These are phyloP conservation scores for Puya raimondii DNA, from an alignment of 176 grass and related monocot species.

Conservation along the genomic window DNA sequence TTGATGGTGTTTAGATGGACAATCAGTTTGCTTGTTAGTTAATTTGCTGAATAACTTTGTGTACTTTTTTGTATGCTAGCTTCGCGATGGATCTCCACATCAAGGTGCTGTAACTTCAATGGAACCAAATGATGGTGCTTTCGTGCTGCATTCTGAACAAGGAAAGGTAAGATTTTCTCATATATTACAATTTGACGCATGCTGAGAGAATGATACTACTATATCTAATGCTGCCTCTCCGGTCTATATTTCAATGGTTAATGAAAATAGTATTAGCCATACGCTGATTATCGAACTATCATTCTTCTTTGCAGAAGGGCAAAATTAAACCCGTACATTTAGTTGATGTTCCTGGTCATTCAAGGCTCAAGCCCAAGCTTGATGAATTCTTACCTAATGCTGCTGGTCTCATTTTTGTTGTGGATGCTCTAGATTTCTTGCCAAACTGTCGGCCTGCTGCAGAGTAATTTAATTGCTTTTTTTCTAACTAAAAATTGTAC, in stretches of 20 bases:
- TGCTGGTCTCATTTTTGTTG: constrained; percentile 68
- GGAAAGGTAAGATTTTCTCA: constrained; percentile 41
- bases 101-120: constrained; percentile 87
- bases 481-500: background rate
- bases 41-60: constrained; percentile 5
- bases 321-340: constrained; percentile 69
- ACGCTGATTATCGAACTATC: background rate
- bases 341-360: constrained; percentile 92
- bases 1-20: background rate
- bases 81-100: constrained; percentile 82
- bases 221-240: background rate
- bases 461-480: constrained; percentile 46
- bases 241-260: background rate
- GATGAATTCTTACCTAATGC: constrained; percentile 70
- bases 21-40: constrained; percentile 1
- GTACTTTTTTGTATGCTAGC: constrained; percentile 33
- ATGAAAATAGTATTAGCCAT: background rate
- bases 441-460: constrained; percentile 68
- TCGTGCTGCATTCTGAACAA: constrained; percentile 69
- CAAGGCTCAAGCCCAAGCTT: constrained; percentile 76
- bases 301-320: constrained; percentile 37
- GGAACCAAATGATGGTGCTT: constrained; percentile 78
- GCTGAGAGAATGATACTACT: constrained; percentile 2
- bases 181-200: background rate
- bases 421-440: constrained; percentile 85